Percentiles rank a stretch among this genome's conserved stretches.
Evolutionary conservation across 768 basidiomycete genomes (phyloP).

Genomic region (Infundibulicybe gibba): DNA sequence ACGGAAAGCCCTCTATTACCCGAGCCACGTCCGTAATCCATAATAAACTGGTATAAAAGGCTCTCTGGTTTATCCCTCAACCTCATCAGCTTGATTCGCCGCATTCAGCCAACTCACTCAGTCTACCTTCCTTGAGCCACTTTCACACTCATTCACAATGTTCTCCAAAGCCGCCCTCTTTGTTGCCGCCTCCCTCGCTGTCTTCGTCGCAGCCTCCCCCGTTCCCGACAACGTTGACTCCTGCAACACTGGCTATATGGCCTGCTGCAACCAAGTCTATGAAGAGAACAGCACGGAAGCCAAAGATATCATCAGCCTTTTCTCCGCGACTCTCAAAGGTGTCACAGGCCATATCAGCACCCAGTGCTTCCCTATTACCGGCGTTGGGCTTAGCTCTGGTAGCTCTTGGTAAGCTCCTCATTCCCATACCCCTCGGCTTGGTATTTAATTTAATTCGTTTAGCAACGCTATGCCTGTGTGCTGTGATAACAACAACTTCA

Average conservation of each 20-base stretch:
- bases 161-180: constrained; percentile 4
- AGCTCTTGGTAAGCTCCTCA: neutral
- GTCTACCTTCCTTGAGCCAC: neutral
- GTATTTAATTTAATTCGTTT: neutral
- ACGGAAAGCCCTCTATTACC: too few species aligned
- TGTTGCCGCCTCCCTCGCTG: constrained; percentile 1
- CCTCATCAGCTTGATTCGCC: neutral
- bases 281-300: neutral
- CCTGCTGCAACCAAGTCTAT: constrained; percentile 1
- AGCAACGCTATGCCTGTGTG: constrained; percentile 2
- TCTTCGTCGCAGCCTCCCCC: neutral
- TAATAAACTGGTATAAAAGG: too few species aligned
- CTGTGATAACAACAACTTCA: constrained; percentile 3
- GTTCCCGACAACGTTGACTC: neutral
- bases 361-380: neutral
- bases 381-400: neutral
- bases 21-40: too few species aligned
- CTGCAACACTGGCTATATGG: constrained; percentile 3
- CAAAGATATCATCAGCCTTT: neutral
- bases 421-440: neutral
- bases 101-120: neutral
- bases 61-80: too few species aligned
- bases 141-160: neutral
- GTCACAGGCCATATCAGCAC: neutral
- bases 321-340: neutral